Conservation (phyloP, 1,284 basidiomycete genomes). For the Cryptococcus jaspeensis region DNA sequence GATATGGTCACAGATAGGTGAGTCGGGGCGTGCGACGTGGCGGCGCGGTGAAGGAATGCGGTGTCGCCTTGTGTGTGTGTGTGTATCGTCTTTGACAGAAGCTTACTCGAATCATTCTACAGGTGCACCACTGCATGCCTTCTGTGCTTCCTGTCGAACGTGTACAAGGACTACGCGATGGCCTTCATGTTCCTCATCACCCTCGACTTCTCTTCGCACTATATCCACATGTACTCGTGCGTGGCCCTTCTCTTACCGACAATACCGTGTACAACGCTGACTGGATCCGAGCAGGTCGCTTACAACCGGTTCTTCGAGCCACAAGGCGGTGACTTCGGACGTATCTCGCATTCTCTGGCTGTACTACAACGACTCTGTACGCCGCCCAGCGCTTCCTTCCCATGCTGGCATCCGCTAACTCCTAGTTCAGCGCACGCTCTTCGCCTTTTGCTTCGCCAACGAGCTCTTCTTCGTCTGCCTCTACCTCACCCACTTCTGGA, state of each 20-base stretch:
- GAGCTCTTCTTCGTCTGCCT: constrained; percentile 95
- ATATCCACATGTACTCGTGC: constrained; percentile 99
- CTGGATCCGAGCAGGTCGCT: constrained; percentile 65
- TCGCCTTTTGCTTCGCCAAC: constrained; percentile 94
- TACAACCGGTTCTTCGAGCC: constrained; percentile 84
- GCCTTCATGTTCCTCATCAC: constrained; percentile 94
- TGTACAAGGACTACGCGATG: constrained; percentile 78
- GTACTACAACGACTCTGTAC: constrained; percentile 90
- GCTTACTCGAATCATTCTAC: background rate
- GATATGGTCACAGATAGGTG: constrained; percentile 99
- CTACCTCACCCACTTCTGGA: constrained; percentile 88
- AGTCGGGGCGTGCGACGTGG: constrained; percentile 30
- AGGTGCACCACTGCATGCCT: constrained; percentile 96
- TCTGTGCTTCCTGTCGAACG: constrained; percentile 87
- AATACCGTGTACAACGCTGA: background rate
- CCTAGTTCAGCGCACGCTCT: constrained; percentile 67
- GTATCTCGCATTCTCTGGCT: constrained; percentile 87
- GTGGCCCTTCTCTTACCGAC: constrained; percentile 24
- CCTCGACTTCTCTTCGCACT: constrained; percentile 96
- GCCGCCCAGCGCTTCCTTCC: constrained; percentile 42
- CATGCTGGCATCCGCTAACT: background rate
- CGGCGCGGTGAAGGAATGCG: too few species aligned
- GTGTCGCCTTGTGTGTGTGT: background rate
- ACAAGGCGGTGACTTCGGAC: constrained; percentile 87
- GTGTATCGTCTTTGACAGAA: background rate